A percentile compares a stretch with the other conserved stretches of the same genome.
These are phyloP conservation scores for Vitrella brassicaformis DNA, from an alignment of 73 alveolate genomes.

Conservation along the genomic window DNA sequence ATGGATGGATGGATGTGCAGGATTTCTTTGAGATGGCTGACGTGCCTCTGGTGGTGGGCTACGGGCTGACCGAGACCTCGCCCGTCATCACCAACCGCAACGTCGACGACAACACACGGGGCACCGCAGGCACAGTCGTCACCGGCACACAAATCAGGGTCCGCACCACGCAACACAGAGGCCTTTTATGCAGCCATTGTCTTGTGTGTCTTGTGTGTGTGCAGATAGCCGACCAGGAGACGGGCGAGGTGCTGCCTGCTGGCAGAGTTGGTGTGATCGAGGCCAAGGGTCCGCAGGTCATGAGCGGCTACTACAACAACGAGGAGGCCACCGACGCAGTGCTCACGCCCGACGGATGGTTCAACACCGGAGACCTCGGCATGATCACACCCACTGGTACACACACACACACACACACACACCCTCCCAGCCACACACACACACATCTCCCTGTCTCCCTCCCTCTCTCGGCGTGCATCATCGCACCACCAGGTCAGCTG, in stretches of 20 bases:
- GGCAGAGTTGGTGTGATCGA: too few relatives aligned
- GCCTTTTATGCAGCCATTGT: too few relatives aligned
- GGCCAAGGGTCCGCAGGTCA: too few relatives aligned
- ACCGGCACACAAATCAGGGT: too few relatives aligned
- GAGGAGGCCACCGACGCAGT: neutral
- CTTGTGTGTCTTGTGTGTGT: too few relatives aligned
- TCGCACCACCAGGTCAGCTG: neutral
- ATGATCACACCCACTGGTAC: neutral
- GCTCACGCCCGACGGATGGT: neutral
- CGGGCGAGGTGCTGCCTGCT: too few relatives aligned
- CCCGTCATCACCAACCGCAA: neutral
- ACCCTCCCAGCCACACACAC: too few relatives aligned
- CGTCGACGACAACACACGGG: too few relatives aligned
- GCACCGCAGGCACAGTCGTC: too few relatives aligned
- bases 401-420: too few relatives aligned
- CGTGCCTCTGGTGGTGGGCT: neutral
- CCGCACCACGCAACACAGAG: too few relatives aligned
- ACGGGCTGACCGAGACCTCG: neutral
- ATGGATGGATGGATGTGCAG: neutral
- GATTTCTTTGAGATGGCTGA: neutral
- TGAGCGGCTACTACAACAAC: neutral
- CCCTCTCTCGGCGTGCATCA: neutral
- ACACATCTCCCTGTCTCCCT: neutral
- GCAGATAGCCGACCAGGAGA: too few relatives aligned
- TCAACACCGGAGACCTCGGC: neutral